These are phyloP conservation scores for Starmerella bombicola DNA, from an alignment of 805 yeast genomes.

Conservation along the genomic window DNA sequence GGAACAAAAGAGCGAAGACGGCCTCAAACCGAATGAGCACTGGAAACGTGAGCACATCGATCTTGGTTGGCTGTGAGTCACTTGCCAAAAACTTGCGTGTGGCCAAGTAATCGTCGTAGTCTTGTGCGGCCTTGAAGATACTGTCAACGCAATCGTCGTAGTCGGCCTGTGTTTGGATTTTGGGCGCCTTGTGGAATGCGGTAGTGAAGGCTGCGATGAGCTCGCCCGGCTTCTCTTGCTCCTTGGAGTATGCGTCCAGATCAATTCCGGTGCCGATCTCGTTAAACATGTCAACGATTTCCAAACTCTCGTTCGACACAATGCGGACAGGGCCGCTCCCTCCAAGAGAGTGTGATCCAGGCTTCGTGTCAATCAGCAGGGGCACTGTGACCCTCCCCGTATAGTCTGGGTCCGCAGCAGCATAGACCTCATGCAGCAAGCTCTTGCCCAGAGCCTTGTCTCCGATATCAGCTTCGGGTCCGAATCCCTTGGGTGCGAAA, in stretches of 20 bases:
- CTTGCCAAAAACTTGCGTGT: conserved; percentile 43
- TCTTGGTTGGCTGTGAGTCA: conserved; percentile 60
- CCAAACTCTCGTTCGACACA: conserved; percentile 84
- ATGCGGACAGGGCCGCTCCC: conserved; percentile 30
- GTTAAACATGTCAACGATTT: conserved; percentile 62
- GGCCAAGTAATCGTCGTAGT: conserved; percentile 27
- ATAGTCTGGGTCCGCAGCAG: conserved; percentile 61
- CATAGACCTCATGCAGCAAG: conserved; percentile 59
- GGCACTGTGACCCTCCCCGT: conserved; percentile 85
- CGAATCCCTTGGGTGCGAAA: conserved; percentile 44
- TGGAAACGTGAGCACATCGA: conserved; percentile 72
- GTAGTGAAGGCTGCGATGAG: conserved; percentile 46
- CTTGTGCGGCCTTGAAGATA: conserved; percentile 45
- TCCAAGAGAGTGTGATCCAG: conserved; percentile 35
- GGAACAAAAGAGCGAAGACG: conserved; percentile 82
- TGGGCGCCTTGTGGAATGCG: conserved; percentile 71
- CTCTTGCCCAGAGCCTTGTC: conserved; percentile 51
- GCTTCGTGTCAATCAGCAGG: conserved; percentile 75
- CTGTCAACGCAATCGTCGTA: conserved; percentile 55
- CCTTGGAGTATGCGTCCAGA: conserved; percentile 34
- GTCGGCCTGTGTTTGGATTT: conserved; percentile 67
- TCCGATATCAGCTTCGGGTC: conserved; percentile 39
- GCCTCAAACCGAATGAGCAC: conserved; percentile 83
- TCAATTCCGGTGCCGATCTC: conserved; percentile 47
- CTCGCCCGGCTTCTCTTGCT: conserved; percentile 46